A percentile compares a stretch with the other conserved stretches of the same genome.
Conservation (phyloP, 768 basidiomycete species). For the Russula vinacea region DNA sequence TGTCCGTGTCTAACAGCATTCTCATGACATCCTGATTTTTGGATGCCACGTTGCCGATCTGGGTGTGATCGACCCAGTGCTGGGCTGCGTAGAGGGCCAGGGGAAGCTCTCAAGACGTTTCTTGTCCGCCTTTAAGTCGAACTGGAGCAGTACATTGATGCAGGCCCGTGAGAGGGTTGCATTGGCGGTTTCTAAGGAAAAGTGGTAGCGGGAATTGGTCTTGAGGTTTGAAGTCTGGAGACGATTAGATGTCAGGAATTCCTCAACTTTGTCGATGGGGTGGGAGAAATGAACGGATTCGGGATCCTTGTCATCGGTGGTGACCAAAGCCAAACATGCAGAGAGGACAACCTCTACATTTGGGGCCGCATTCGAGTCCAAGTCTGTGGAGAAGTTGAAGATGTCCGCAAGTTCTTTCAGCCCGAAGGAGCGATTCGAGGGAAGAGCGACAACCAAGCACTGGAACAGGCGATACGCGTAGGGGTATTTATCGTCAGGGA, state of each 20-base stretch:
- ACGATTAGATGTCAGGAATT: slow-evolving; percentile 1
- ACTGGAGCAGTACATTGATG: not conserved
- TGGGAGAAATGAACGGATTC: not conserved
- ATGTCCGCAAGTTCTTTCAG: not conserved
- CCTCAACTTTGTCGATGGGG: not conserved
- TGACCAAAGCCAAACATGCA: not conserved
- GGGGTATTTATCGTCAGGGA: not conserved
- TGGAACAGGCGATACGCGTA: not conserved
- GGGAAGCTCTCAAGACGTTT: not conserved
- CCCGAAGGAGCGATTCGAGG: not conserved
- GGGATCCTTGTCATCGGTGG: not conserved
- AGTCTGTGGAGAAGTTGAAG: not conserved
- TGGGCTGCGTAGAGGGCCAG: not conserved
- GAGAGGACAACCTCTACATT: not conserved
- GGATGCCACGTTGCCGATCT: not conserved
- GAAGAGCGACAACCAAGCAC: slow-evolving; percentile 1
- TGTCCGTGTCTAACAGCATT: not conserved
- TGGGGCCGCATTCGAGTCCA: not conserved
- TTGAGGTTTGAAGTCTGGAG: not conserved
- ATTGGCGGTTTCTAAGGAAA: not conserved
- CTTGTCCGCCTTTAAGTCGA: not conserved
- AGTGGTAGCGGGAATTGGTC: not conserved
- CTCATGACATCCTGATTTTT: not conserved
- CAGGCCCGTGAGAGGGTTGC: not conserved
- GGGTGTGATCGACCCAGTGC: not conserved